Evolutionary conservation across 495 filamentous ascomycete species (phyloP).

Genomic region (Astrothelium subdiscretum): DNA sequence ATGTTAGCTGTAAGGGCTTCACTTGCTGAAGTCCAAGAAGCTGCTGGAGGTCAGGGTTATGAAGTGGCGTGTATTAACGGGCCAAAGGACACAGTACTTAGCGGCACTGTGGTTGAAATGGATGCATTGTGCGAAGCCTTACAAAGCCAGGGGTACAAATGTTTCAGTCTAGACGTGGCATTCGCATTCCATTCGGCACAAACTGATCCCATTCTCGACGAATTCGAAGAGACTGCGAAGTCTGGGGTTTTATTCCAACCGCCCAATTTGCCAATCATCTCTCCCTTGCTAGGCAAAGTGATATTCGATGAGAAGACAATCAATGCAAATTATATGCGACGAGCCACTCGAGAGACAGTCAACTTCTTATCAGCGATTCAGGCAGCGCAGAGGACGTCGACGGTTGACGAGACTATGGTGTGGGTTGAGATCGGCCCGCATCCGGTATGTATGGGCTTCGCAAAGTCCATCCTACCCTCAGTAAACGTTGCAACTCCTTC

Average conservation of each 20-base stretch:
- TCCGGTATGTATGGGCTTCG: slow-evolving; percentile 24
- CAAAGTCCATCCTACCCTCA: slow-evolving; percentile 8
- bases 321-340: slow-evolving; percentile 48
- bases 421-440: slow-evolving; percentile 37
- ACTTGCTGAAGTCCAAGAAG: neutral
- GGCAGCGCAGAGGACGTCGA: slow-evolving; percentile 8
- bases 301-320: slow-evolving; percentile 44
- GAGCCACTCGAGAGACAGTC: slow-evolving; percentile 59
- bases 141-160: slow-evolving; percentile 12
- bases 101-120: slow-evolving; percentile 20
- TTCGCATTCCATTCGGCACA: slow-evolving; percentile 78
- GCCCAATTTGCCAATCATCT: slow-evolving; percentile 58
- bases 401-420: slow-evolving; percentile 18
- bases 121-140: slow-evolving; percentile 7
- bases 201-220: slow-evolving; percentile 59
- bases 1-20: slow-evolving; percentile 27
- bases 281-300: slow-evolving; percentile 55
- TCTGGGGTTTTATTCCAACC: slow-evolving; percentile 46
- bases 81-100: slow-evolving; percentile 24
- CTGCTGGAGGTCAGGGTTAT: neutral
- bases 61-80: slow-evolving; percentile 31
- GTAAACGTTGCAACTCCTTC: neutral
- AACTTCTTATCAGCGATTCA: slow-evolving; percentile 54
- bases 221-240: slow-evolving; percentile 47
- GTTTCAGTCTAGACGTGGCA: slow-evolving; percentile 51